These are phyloP conservation scores for Houttuynia cordata DNA, from an alignment of 164 flowering plant genomes.

Conservation along the genomic window DNA sequence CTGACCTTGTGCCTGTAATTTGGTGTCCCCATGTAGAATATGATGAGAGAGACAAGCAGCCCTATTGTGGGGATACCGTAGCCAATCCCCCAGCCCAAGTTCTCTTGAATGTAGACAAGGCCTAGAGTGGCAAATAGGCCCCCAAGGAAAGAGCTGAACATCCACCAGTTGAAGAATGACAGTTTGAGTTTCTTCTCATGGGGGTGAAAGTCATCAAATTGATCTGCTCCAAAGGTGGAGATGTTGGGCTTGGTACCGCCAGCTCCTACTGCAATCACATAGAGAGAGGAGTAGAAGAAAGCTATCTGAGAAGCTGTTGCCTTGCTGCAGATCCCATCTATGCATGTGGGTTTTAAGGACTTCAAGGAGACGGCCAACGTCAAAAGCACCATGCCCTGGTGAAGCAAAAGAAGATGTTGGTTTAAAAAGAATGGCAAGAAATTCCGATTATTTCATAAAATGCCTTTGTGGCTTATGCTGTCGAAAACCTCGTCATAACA, in stretches of 20 bases:
- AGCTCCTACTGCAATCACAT: constrained; percentile 70
- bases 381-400: constrained; percentile 74
- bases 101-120: constrained; percentile 81
- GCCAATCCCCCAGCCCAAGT: constrained; percentile 79
- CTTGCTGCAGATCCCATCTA: constrained; percentile 63
- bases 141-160: constrained; percentile 72
- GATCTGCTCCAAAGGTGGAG: constrained; percentile 90
- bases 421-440: too few species aligned
- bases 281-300: constrained; percentile 67
- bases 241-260: constrained; percentile 93
- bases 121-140: constrained; percentile 56
- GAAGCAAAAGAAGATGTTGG: neutral
- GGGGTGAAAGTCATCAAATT: constrained; percentile 65
- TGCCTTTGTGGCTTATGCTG: too few species aligned
- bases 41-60: constrained; percentile 43
- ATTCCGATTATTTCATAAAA: too few species aligned
- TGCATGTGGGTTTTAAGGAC: constrained; percentile 52
- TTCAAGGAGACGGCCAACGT: constrained; percentile 71
- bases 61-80: constrained; percentile 80
- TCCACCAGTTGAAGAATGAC: constrained; percentile 95
- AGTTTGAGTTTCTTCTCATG: constrained; percentile 54
- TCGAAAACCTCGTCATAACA: too few species aligned
- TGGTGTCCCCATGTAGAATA: constrained; percentile 73
- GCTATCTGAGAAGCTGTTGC: constrained; percentile 49
- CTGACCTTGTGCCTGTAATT: constrained; percentile 61